Evolutionary conservation across 768 basidiomycete species (phyloP), one percentile per base, ranked within the genome.

Genomic region (Phlebiopsis gigantea): DNA sequence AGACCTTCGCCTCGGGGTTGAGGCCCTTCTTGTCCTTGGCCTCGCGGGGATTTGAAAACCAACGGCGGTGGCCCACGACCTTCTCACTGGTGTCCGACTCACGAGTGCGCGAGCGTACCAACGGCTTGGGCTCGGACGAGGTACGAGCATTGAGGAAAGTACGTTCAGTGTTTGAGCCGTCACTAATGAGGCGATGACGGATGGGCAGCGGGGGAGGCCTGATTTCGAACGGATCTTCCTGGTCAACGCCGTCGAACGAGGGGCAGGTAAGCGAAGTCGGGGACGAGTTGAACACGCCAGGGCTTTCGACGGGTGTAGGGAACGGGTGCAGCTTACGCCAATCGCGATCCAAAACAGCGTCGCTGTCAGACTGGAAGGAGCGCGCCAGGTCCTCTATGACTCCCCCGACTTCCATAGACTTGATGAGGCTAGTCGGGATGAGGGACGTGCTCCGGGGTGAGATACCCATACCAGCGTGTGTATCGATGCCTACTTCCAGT

Each of bases 1-100:
- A 93, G 55, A 83, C 90, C 66, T 92, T 90, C 53, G 91, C 91
- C 69, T 87, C 88, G 1, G 91, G 91, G 69, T 93, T 93, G 57
- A 93, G 78, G 6, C 85, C 82, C 66, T 81, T 87, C 73, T 76
- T 82, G 56, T 78, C 72, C 65, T 77, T 82, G 24, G 71, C 77
- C 50, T 74, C 76, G 50, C 67, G 69, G 46, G 72, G 67, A 24
- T 71, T 61, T 46, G 75, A 75, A 65, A 78, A 78, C 80, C 79
- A 81, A 41, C 79, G 74, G 31, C 76, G 71, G 34, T 74, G 70
- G 47, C 74, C 68, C 17, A 67, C 68, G 9, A 61, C 71, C 62
- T 61, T 69, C 72, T 64, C 71, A 19, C 53, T 49, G 61, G 53
- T 46, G 28, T 63, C 60, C 50, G 34, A 41, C 44, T 64, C 63